phyloP scores from a whole-genome alignment of 1,284 basidiomycete species.

The Ceratobasidium theobromae region DNA sequence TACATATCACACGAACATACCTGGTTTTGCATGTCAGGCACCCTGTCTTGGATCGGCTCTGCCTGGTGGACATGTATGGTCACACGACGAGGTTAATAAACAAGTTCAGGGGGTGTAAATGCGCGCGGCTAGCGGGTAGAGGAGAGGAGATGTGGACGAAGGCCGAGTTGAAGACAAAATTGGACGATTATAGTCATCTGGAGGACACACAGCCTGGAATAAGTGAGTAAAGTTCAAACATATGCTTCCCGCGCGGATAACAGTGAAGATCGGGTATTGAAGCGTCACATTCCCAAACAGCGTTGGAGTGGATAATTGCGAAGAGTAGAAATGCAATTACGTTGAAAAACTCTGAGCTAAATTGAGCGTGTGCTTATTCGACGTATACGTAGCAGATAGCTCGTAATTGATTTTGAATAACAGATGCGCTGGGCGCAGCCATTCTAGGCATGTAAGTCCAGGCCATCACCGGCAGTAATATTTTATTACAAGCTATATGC shows the following conservation, averaged over 20 bases:
- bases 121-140: not conserved
- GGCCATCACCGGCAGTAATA: too few relatives aligned
- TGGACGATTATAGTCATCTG: not conserved
- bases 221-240: not conserved
- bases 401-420: not conserved
- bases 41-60: constrained; percentile 25
- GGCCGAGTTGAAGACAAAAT: not conserved
- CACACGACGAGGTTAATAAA: not conserved
- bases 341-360: not conserved
- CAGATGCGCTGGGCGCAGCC: too few relatives aligned
- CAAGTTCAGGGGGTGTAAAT: not conserved
- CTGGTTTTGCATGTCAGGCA: constrained; percentile 31
- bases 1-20: not conserved
- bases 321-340: not conserved
- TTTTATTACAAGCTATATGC: not conserved
- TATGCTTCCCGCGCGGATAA: not conserved
- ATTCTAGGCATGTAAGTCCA: too few relatives aligned
- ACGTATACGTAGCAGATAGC: not conserved
- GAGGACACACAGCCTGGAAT: not conserved
- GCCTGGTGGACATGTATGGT: not conserved
- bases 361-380: not conserved
- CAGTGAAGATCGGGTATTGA: not conserved
- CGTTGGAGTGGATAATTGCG: not conserved
- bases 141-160: not conserved
- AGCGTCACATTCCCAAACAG: not conserved